Evolutionary conservation across 306 rosid species (phyloP).

Genomic region (Gastrolobium bilobum): DNA sequence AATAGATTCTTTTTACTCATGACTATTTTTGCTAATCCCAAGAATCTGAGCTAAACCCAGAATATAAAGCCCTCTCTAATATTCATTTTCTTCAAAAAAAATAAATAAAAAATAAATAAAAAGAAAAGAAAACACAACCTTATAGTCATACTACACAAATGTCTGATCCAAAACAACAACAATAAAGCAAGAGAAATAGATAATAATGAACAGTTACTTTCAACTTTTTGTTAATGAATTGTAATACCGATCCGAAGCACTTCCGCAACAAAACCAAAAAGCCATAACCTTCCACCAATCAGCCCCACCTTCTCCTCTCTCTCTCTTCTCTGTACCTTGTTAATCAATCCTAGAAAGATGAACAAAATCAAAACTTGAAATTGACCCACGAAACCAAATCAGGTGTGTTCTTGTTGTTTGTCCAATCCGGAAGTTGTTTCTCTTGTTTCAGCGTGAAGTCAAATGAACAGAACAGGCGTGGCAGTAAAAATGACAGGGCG

Average conservation of each 20-base stretch:
- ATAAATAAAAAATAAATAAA: too few species aligned
- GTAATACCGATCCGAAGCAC: constrained; percentile 69
- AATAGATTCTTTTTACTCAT: constrained; percentile 18
- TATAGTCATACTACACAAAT: constrained; percentile 2
- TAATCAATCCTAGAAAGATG: constrained; percentile 38
- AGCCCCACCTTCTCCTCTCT: constrained; percentile 43
- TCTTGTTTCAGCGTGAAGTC: too few species aligned
- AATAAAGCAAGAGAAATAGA: background rate
- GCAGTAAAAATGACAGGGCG: too few species aligned
- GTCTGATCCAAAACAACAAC: background rate
- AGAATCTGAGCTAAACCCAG: constrained; percentile 45
- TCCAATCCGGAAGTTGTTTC: constrained; percentile 1
- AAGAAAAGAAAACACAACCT: background rate
- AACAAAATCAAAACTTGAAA: constrained; percentile 47
- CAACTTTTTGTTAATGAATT: constrained; percentile 2
- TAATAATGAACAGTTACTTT: constrained; percentile 9
- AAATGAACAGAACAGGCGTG: too few species aligned
- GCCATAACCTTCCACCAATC: constrained; percentile 61
- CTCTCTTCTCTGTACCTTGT: constrained; percentile 5
- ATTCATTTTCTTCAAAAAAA: constrained; percentile 14
- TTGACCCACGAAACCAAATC: constrained; percentile 43
- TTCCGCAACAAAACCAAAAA: constrained; percentile 67
- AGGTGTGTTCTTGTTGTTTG: constrained; percentile 24
- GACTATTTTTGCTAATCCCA: background rate
- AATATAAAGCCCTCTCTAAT: constrained; percentile 38